These are phyloP conservation scores for Sporisorium exsertum DNA, from an alignment of 1,284 basidiomycete species.

Conservation along the genomic window DNA sequence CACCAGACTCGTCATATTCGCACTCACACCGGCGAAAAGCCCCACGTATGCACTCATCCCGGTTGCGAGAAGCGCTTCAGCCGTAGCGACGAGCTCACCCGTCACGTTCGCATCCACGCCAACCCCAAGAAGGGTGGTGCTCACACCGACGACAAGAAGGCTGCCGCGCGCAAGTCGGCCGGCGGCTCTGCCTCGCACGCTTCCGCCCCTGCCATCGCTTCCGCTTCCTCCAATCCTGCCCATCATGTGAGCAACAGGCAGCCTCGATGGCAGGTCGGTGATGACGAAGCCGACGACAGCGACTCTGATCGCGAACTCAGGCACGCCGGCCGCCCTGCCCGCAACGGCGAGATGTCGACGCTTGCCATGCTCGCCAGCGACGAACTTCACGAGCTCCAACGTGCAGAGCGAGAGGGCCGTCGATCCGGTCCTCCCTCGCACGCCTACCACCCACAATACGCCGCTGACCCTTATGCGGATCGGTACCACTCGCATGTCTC, in stretches of 20 bases:
- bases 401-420: slow-evolving; percentile 57
- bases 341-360: slow-evolving; percentile 64
- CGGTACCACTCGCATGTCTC: slow-evolving; percentile 35
- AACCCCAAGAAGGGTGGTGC: slow-evolving; percentile 66
- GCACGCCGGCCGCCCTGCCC: slow-evolving; percentile 18
- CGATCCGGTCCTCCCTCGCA: slow-evolving; percentile 27
- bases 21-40: slow-evolving; percentile 98
- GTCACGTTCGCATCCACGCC: slow-evolving; percentile 92
- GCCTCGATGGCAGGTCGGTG: slow-evolving; percentile 51
- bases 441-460: slow-evolving; percentile 26
- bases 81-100: slow-evolving; percentile 94
- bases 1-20: slow-evolving; percentile 93
- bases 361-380: slow-evolving; percentile 65
- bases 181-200: slow-evolving; percentile 15
- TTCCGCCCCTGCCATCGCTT: slow-evolving; percentile 33
- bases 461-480: slow-evolving; percentile 42
- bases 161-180: slow-evolving; percentile 30
- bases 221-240: slow-evolving; percentile 31
- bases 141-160: slow-evolving; percentile 37
- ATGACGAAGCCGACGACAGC: slow-evolving; percentile 55
- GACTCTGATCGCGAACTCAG: slow-evolving; percentile 56
- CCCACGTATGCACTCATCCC: slow-evolving; percentile 90
- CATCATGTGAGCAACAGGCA: slow-evolving; percentile 26
- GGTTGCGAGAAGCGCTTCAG: slow-evolving; percentile 99
- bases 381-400: slow-evolving; percentile 63